Evolutionary conservation across 1,284 basidiomycete species (phyloP).

Genomic region (Moesziomyces aphidis): DNA sequence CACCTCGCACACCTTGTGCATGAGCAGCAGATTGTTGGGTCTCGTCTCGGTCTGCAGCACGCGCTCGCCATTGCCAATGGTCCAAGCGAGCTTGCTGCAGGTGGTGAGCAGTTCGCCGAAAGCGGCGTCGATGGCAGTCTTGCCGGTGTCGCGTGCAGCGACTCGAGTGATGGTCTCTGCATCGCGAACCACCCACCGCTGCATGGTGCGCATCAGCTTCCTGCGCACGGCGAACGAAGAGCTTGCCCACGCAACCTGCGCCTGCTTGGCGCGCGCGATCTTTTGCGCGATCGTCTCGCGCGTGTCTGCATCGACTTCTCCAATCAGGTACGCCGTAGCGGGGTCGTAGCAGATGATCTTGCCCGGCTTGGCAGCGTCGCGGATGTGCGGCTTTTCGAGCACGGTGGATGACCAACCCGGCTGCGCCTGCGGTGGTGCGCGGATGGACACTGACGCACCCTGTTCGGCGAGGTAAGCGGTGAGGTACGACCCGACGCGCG

Average conservation of each 20-base stretch:
- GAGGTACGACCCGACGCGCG: constrained; percentile 11
- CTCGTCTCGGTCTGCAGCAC: constrained; percentile 49
- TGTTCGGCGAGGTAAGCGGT: constrained; percentile 18
- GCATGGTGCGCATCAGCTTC: constrained; percentile 82
- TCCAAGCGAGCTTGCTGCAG: constrained; percentile 61
- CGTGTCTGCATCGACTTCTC: constrained; percentile 77
- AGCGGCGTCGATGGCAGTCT: constrained; percentile 78
- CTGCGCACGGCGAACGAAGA: constrained; percentile 82
- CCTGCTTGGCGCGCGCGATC: constrained; percentile 76
- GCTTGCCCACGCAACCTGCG: constrained; percentile 78
- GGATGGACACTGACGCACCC: constrained; percentile 26
- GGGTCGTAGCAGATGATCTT: constrained; percentile 91
- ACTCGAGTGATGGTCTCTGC: constrained; percentile 86
- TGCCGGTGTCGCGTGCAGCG: constrained; percentile 94
- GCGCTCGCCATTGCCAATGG: constrained; percentile 52
- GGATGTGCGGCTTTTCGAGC: constrained; percentile 30
- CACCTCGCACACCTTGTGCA: constrained; percentile 83
- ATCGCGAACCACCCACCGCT: constrained; percentile 90
- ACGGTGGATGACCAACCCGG: constrained; percentile 50
- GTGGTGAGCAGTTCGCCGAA: constrained; percentile 65
- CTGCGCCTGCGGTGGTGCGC: constrained; percentile 38
- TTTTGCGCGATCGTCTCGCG: constrained; percentile 77
- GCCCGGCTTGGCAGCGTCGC: constrained; percentile 54
- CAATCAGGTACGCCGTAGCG: constrained; percentile 82
- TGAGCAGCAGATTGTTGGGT: constrained; percentile 78